These are phyloP conservation scores for Beauveria caledonica DNA, from an alignment of 2,329 filamentous ascomycete species.

Conservation along the genomic window DNA sequence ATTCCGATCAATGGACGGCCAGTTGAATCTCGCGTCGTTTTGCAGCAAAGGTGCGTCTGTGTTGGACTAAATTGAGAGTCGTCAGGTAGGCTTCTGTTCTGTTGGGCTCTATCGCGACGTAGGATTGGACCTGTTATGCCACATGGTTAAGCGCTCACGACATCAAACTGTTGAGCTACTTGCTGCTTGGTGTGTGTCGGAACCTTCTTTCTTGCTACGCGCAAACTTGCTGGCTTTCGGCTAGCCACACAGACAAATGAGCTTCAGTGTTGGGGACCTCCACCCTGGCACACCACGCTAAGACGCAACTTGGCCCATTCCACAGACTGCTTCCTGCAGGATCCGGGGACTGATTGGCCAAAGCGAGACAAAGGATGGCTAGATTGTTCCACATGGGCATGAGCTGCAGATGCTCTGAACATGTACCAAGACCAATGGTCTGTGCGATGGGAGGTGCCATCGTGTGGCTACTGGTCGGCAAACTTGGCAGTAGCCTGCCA, in stretches of 20 bases:
- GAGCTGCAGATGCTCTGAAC: neutral
- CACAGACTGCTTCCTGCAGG: neutral
- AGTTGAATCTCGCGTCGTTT: neutral
- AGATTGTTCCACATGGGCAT: neutral
- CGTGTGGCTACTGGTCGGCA: neutral
- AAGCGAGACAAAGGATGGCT: neutral
- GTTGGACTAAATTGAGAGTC: neutral
- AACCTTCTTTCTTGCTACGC: neutral
- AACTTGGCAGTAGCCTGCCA: neutral
- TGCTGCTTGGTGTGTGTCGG: neutral
- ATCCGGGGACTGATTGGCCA: slow-evolving; percentile 5
- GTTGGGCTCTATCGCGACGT: neutral
- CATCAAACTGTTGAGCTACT: neutral
- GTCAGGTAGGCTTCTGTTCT: neutral
- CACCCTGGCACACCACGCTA: neutral
- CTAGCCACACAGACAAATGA: slow-evolving; percentile 3
- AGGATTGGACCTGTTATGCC: neutral
- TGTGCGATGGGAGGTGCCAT: slow-evolving; percentile 8
- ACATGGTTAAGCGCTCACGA: neutral
- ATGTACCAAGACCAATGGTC: slow-evolving; percentile 1
- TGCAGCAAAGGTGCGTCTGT: neutral
- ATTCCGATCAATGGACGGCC: neutral
- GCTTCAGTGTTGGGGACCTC: neutral
- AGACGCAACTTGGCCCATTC: neutral
- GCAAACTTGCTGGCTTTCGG: neutral